Conservation (phyloP, 2,329 filamentous ascomycete genomes). For the Colletotrichum scovillei region DNA sequence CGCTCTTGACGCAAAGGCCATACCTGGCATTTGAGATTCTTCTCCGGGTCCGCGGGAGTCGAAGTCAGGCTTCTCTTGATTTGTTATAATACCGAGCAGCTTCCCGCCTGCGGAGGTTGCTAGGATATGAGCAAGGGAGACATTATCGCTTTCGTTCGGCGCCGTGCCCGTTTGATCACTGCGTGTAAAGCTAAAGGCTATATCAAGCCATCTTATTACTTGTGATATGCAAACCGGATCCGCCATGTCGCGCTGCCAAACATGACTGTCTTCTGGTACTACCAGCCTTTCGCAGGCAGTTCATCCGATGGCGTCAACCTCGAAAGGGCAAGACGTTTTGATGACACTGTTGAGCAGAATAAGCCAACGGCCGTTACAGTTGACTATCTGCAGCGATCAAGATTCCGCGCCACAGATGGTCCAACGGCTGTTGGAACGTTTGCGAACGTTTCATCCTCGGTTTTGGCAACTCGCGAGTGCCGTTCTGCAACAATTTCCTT, state of each 20-base stretch:
- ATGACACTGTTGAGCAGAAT: neutral
- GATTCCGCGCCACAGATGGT: neutral
- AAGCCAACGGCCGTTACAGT: neutral
- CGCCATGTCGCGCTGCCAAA: neutral
- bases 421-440: neutral
- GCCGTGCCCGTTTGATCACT: constrained; percentile 5
- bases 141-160: constrained; percentile 12
- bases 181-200: neutral
- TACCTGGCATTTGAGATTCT: neutral
- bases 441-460: neutral
- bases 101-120: neutral
- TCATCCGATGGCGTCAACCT: constrained; percentile 18
- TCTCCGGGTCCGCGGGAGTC: neutral
- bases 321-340: constrained; percentile 2
- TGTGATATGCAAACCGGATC: neutral
- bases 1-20: neutral
- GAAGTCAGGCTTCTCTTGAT: neutral
- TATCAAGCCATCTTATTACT: constrained; percentile 19
- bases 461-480: neutral
- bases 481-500: neutral
- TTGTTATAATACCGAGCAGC: neutral
- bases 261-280: neutral
- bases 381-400: neutral
- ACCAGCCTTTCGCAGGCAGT: constrained; percentile 11
- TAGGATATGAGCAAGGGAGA: constrained; percentile 6